phyloP scores from a whole-genome alignment of 176 grass and related monocot genomes.

The Cymbopogon citratus region DNA sequence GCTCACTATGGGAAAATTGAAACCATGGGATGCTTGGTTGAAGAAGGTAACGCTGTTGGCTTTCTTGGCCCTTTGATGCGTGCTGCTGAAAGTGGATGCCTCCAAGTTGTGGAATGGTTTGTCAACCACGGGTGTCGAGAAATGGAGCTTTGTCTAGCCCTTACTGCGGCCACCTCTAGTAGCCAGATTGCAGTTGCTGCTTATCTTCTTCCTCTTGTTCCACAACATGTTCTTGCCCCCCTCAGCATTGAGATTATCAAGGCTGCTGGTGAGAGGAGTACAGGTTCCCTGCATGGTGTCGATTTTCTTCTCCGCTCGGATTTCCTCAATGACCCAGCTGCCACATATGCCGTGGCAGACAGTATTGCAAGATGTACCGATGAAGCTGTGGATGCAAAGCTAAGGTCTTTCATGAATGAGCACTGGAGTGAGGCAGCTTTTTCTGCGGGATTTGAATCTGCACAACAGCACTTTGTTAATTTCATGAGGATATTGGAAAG shows the following conservation, averaged over 20 bases:
- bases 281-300: slow-evolving; percentile 69
- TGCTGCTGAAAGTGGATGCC: slow-evolving; percentile 74
- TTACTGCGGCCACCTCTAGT: slow-evolving; percentile 77
- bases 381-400: slow-evolving; percentile 56
- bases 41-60: slow-evolving; percentile 63
- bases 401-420: slow-evolving; percentile 68
- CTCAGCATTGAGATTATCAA: slow-evolving; percentile 88
- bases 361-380: slow-evolving; percentile 64
- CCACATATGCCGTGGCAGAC: slow-evolving; percentile 83
- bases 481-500: slow-evolving; percentile 68
- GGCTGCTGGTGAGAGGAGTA: slow-evolving; percentile 88
- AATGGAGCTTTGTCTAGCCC: slow-evolving; percentile 92
- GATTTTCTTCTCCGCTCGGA: slow-evolving; percentile 76
- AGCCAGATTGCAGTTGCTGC: slow-evolving; percentile 58
- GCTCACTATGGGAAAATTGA: slow-evolving; percentile 76
- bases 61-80: slow-evolving; percentile 92
- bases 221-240: slow-evolving; percentile 68
- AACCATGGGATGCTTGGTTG: slow-evolving; percentile 91
- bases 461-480: slow-evolving; percentile 71
- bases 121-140: slow-evolving; percentile 77
- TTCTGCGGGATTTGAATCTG: slow-evolving; percentile 35
- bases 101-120: slow-evolving; percentile 87
- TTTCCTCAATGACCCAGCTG: slow-evolving; percentile 65
- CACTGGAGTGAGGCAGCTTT: slow-evolving; percentile 85
- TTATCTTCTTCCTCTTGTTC: slow-evolving; percentile 81